Base-by-base conservation (phyloP, 2,329 filamentous ascomycete genomes). In the Colletotrichum sp. region DNA sequence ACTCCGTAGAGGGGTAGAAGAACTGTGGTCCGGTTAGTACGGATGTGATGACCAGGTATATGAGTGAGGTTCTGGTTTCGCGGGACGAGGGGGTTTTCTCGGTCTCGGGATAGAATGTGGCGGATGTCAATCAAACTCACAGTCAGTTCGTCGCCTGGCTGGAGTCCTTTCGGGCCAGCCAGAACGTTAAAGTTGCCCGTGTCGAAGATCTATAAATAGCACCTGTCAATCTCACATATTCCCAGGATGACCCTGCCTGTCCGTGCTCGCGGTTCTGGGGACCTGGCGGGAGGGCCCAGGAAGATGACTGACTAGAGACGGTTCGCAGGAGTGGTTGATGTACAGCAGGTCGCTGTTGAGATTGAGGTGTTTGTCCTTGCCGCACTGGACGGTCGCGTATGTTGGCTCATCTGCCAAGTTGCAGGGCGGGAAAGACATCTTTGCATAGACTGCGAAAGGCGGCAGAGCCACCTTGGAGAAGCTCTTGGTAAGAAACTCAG, bases 1-100 rank as follows among this genome's bases (percentile, higher is more conserved):
- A 95, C 84, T 95, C 93, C 2, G 93, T 95, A 70, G 92, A 94
- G 6, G 93, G 93, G 80, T 95, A 95, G 85, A 95, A 95, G 86
- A 95, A 95, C 82, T 91, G 69, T 34, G 52, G 39, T 16, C 44
- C 65, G 62, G 26, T 55, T 59, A 49, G 67, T 15, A 55, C 30
- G 30, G n/a, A 13, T 13, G n/a, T 52, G 44, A 52, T 52, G 44
- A 52, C 44, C 44, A 52, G 44, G 44, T 52, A 52, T 52, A 52
- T 52, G 44, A 52, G 44, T 52, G 44, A 52, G 10, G 44, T 52
- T 52, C 44, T 52, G 44, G 44, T 52, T 52, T 52, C 44, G 44
- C 44, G 44, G 44, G 4, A 21, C 44, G 44, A 52, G 10, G 44
- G 44, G 44, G 1, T 52, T 13, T 52, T n/a, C 44, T 55, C 16